Conservation (phyloP, 805 yeast species). For the Candida hungchunana region DNA sequence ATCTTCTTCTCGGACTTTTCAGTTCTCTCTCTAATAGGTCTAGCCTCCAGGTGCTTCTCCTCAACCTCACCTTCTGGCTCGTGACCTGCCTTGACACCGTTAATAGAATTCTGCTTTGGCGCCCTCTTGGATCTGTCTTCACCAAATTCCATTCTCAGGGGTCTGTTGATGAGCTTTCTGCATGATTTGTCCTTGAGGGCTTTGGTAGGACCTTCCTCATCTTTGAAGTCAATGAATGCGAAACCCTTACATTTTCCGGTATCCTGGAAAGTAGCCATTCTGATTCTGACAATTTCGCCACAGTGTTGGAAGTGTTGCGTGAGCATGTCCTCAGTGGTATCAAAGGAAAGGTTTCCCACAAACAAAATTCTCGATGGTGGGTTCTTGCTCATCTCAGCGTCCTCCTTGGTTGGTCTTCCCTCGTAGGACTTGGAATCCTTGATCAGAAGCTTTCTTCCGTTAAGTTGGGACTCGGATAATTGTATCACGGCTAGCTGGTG, state of each 20-base stretch:
- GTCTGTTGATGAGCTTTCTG: slow-evolving; percentile 64
- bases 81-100: slow-evolving; percentile 9
- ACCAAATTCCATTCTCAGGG: slow-evolving; percentile 84
- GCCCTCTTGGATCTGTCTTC: slow-evolving; percentile 84
- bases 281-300: slow-evolving; percentile 76
- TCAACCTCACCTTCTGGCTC: slow-evolving; percentile 10
- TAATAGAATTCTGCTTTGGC: slow-evolving; percentile 17
- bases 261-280: slow-evolving; percentile 99
- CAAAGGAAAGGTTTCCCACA: slow-evolving; percentile 91
- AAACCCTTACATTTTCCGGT: slow-evolving; percentile 96
- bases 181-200: slow-evolving; percentile 74
- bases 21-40: slow-evolving; percentile 27
- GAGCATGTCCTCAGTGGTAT: slow-evolving; percentile 76
- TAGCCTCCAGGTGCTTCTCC: slow-evolving; percentile 7
- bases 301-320: slow-evolving; percentile 85
- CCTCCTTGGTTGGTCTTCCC: slow-evolving; percentile 73
- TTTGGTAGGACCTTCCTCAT: slow-evolving; percentile 73
- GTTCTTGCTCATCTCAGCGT: slow-evolving; percentile 54
- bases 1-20: slow-evolving; percentile 10
- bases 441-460: slow-evolving; percentile 82
- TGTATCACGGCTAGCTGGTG: slow-evolving; percentile 61
- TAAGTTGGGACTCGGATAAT: slow-evolving; percentile 66
- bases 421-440: slow-evolving; percentile 77
- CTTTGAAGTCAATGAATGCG: slow-evolving; percentile 83
- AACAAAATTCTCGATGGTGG: slow-evolving; percentile 88